These are phyloP conservation scores for Pestalotiopsis sp. DNA, from an alignment of 2,329 filamentous ascomycete genomes.

Conservation along the genomic window DNA sequence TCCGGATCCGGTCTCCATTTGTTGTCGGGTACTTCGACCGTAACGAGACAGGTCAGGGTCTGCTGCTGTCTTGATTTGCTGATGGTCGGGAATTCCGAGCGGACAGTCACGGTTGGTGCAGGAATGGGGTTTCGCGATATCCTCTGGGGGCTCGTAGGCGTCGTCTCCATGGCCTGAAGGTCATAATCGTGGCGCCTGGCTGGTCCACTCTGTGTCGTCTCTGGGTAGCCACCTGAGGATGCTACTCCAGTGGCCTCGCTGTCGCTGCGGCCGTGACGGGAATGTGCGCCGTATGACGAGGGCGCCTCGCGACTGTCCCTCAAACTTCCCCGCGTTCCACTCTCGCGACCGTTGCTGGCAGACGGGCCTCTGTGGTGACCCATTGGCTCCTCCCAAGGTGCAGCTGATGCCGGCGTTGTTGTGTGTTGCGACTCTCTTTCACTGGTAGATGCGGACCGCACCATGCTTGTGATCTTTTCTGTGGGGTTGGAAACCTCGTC, in stretches of 20 bases:
- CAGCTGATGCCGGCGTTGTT: conserved; percentile 63
- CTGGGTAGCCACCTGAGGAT: conserved; percentile 79
- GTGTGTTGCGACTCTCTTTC: conserved; percentile 59
- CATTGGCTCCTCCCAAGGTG: conserved; percentile 66
- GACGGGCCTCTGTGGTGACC: not conserved
- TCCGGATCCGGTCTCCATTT: conserved; percentile 88
- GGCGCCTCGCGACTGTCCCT: conserved; percentile 52
- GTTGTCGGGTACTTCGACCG: conserved; percentile 87
- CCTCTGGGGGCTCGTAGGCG: conserved; percentile 70
- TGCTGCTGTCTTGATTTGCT: conserved; percentile 92
- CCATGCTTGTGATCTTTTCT: conserved; percentile 96
- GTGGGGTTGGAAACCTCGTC: conserved; percentile 25
- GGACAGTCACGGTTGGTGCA: conserved; percentile 85
- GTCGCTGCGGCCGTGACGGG: conserved; percentile 71
- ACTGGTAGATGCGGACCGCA: conserved; percentile 73
- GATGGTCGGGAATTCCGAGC: conserved; percentile 95
- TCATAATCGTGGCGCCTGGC: conserved; percentile 89
- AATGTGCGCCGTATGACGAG: conserved; percentile 38
- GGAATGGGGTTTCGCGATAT: conserved; percentile 85
- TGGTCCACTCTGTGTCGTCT: conserved; percentile 69
- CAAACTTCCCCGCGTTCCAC: conserved; percentile 37
- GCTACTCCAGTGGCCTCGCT: conserved; percentile 73
- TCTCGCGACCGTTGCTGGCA: conserved; percentile 32
- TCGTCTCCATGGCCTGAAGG: conserved; percentile 92
- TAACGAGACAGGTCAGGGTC: conserved; percentile 89